These are phyloP conservation scores for Theobroma cacao DNA, from an alignment of 345 rosid species.

Conservation along the genomic window DNA sequence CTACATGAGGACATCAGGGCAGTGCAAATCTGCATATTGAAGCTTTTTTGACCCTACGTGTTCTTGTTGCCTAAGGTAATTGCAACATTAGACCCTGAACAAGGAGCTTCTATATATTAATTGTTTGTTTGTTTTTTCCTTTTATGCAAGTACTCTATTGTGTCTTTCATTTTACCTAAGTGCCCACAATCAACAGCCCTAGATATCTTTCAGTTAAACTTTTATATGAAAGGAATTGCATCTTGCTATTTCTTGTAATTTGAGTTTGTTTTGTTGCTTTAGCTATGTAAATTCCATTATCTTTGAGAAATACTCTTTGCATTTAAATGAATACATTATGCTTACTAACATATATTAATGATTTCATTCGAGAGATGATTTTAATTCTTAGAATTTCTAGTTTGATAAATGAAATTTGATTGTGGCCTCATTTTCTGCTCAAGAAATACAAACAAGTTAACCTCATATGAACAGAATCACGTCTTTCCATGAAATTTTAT, in stretches of 20 bases:
- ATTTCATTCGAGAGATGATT: neutral
- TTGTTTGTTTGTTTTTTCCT: no score
- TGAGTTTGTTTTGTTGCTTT: neutral
- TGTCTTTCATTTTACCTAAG: neutral
- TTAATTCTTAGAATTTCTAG: neutral
- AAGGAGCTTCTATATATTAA: neutral
- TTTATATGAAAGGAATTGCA: neutral
- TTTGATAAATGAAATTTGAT: neutral
- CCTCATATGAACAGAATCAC: neutral
- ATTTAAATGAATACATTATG: neutral
- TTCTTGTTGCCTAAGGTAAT: conserved; percentile 88
- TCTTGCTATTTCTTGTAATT: neutral
- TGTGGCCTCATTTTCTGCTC: neutral
- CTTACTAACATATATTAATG: neutral
- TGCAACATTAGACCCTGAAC: neutral
- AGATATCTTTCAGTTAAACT: neutral
- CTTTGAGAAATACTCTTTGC: neutral
- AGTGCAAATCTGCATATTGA: conserved; percentile 74
- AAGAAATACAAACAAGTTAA: neutral
- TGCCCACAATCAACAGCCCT: neutral
- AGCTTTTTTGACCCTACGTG: conserved; percentile 68
- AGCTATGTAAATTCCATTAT: neutral
- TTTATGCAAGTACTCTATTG: neutral
- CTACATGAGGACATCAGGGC: conserved; percentile 78
- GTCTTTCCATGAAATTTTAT: neutral